Evolutionary conservation across 371 early-diverging fungal species (phyloP), one percentile per base, ranked within the genome.

Genomic region (Saksenaea oblongispora): DNA sequence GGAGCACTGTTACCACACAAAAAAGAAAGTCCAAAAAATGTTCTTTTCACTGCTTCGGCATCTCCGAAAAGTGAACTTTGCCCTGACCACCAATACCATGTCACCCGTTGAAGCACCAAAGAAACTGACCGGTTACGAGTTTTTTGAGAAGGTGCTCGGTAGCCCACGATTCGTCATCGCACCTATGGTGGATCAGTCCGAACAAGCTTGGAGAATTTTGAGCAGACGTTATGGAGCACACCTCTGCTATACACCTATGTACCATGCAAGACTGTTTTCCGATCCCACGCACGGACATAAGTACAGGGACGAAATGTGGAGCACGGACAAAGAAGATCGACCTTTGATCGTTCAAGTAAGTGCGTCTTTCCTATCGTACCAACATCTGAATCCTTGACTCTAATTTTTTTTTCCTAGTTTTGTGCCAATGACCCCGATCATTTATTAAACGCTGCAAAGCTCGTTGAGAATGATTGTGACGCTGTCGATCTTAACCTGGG

Each of bases 401-500:
- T 66, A 5, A 22, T 63, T 47, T 27, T 24, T 10, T 22, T 59
- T 15, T n/a, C 15, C 0, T 77, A 93, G 92, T 98, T 99, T 66
- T 99, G 99, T 75, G 99, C 98, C 36, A 99, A 99, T 74, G 94
- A 98, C 62, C 95, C 98, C 2, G 88, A 91, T 13, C 69, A 67
- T 11, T 85, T 99, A 41, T 82, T 99, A 1, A 76, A 80, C 42
- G 98, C 99, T 1, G 96, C 98, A 0, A 78, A 86, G 59, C 69
- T 92, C 36, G 93, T 98, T 8, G 90, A 94, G 66, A 84, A 88
- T 58, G 78, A 92, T 54, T 96, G 96, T 63, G 96, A 96, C 68
- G 99, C 97, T 18, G 94, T 99, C 8, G 99, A 99, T 78, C 74
- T 99, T 36, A 99, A 99, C 62, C 85, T 99, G 15, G 99, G 99